A percentile compares a stretch with the other conserved stretches of the same genome.
Conservation (phyloP, 441 rosid species). For the Arabidopsis lyrata region DNA sequence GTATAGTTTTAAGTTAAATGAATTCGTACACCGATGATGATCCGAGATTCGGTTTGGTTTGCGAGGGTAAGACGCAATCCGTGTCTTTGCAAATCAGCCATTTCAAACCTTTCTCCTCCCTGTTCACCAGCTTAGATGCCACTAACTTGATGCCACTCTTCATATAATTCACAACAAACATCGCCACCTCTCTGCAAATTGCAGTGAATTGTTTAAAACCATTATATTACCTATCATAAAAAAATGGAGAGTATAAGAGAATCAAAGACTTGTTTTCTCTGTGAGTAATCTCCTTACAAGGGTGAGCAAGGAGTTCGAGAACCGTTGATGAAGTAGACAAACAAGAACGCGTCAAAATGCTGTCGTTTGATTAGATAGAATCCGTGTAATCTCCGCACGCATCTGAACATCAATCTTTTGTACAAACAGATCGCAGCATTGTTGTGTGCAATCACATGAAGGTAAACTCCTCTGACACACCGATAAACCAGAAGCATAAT, state of each 20-base stretch:
- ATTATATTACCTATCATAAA: background rate
- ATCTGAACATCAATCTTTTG: slow-evolving; percentile 89
- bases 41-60: slow-evolving; percentile 54
- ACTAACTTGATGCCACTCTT: slow-evolving; percentile 62
- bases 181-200: slow-evolving; percentile 66
- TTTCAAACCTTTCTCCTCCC: slow-evolving; percentile 56
- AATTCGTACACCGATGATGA: slow-evolving; percentile 54
- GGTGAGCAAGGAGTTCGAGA: slow-evolving; percentile 89
- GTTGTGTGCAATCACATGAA: slow-evolving; percentile 95
- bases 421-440: slow-evolving; percentile 82
- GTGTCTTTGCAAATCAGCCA: slow-evolving; percentile 73
- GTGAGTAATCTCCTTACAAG: slow-evolving; percentile 61
- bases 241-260: slow-evolving; percentile 6
- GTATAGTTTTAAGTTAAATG: slow-evolving; percentile 31
- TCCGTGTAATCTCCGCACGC: slow-evolving; percentile 67
- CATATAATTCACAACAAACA: slow-evolving; percentile 57
- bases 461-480: slow-evolving; percentile 81
- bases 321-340: slow-evolving; percentile 80
- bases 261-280: background rate
- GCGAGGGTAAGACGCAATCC: slow-evolving; percentile 55
- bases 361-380: slow-evolving; percentile 83
- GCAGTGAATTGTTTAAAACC: background rate
- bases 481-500: slow-evolving; percentile 67
- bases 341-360: slow-evolving; percentile 86
- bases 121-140: slow-evolving; percentile 58